Conservation (phyloP, 2,329 filamentous ascomycete species). For the Fusarium illudens region DNA sequence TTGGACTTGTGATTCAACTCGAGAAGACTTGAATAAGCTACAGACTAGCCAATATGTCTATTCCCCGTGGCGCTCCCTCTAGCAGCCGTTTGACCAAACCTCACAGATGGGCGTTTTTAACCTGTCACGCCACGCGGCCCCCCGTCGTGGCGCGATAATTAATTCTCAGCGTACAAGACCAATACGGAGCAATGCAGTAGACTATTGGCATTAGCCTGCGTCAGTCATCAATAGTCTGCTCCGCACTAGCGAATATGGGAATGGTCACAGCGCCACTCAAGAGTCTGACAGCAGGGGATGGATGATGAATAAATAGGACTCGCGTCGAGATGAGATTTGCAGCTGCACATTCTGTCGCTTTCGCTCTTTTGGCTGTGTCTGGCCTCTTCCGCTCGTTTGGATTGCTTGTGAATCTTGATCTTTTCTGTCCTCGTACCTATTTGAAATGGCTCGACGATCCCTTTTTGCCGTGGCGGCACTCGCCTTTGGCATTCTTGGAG, state of each 20-base stretch:
- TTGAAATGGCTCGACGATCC: background rate
- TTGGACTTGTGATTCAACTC: background rate
- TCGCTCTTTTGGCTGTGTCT: background rate
- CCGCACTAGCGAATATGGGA: background rate
- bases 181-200: background rate
- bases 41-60: too few relatives aligned
- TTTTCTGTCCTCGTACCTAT: background rate
- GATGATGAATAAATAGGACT: background rate
- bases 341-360: background rate
- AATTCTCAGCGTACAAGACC: background rate
- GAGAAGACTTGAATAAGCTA: background rate
- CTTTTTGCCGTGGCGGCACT: background rate
- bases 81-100: background rate
- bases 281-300: background rate
- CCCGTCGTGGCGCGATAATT: background rate
- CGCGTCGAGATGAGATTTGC: background rate
- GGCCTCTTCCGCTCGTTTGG: background rate
- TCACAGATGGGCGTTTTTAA: background rate
- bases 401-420: background rate
- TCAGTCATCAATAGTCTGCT: background rate
- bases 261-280: background rate
- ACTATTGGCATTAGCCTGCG: background rate
- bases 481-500: conserved; percentile 1
- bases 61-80: background rate
- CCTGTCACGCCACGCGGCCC: background rate